Base-by-base conservation (phyloP, 495 filamentous ascomycete genomes). In the Parmelia sp. region DNA sequence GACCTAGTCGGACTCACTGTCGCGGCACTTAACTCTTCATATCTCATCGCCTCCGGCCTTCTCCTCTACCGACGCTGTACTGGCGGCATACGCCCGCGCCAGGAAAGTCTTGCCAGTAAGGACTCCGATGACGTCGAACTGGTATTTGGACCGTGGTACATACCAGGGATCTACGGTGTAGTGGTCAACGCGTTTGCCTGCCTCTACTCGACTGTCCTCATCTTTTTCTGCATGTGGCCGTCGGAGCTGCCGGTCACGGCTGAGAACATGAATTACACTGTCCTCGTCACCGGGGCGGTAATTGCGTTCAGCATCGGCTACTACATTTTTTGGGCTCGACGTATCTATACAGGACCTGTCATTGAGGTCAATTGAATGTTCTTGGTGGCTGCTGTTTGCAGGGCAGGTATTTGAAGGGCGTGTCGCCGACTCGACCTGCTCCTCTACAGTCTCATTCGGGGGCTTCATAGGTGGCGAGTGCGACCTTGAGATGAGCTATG, bases 11-110 rank as follows among this genome's bases (percentile, higher is more conserved):
- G 79, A 2, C 68, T 79, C 10, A 68, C 73, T 11, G 66, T 75
- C 35, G 66, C 63, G 25, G 68, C 69, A 14, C 70, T 79, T 1
- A 70, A 74, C 33, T 68, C 70, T 21, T 72, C 76, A 12, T 78
- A 79, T 60, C 65, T 78, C 11, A 66, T 78, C 36, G 57, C 36
- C 10, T 63, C 33, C 12, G 47, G 33, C 12, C 39, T 63, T 23
- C 61, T 63, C 3, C 49, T 57, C 36, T 56, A 55, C 27, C 61
- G 61, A 29, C 61, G 57, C 57, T 29, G 37, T 27, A 60, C 33
- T 8, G 57, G 57, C 39, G 33, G 37, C 21, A 60, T 60, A 17
- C 2, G 27, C 14, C 57, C 37, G 35, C 57, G 37, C 12, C 37
- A 60, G 1, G 40, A 17, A 25, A 40, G 57, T 27, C 47, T 15